These are phyloP conservation scores for Solanum sejunctum DNA, from an alignment of 257 asterid species.

Conservation along the genomic window DNA sequence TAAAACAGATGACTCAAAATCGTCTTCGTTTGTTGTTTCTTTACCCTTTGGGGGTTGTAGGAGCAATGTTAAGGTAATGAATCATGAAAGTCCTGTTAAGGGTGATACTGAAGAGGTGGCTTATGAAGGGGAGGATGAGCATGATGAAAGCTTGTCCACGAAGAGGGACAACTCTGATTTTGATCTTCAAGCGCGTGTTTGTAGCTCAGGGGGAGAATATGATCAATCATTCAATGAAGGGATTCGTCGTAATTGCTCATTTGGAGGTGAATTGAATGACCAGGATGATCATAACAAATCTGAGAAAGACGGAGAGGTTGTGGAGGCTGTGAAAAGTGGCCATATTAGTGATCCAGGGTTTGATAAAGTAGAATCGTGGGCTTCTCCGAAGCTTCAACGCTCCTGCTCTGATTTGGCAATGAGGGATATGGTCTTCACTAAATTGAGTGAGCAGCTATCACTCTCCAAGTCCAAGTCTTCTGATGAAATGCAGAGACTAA, in stretches of 20 bases:
- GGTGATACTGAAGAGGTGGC: slow-evolving; percentile 29
- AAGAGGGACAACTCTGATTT: slow-evolving; percentile 36
- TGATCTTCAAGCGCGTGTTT: slow-evolving; percentile 19
- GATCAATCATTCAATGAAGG: slow-evolving; percentile 1
- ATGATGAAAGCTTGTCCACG: slow-evolving; percentile 25
- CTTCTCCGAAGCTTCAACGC: slow-evolving; percentile 39
- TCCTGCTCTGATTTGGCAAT: slow-evolving; percentile 51
- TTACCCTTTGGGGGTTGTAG: slow-evolving; percentile 32
- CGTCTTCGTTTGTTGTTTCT: slow-evolving; percentile 33
- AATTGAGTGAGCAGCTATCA: slow-evolving; percentile 16
- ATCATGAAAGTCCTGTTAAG: slow-evolving; percentile 40
- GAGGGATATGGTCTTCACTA: slow-evolving; percentile 13
- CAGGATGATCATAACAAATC: background rate
- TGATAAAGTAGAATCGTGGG: slow-evolving; percentile 26
- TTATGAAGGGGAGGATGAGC: slow-evolving; percentile 54
- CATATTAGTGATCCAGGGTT: slow-evolving; percentile 60
- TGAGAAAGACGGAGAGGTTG: slow-evolving; percentile 6
- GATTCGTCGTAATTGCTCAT: slow-evolving; percentile 1
- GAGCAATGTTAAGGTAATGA: slow-evolving; percentile 37
- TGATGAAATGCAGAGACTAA: slow-evolving; percentile 38
- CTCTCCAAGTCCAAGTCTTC: slow-evolving; percentile 30
- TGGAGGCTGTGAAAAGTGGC: slow-evolving; percentile 28
- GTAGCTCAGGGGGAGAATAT: slow-evolving; percentile 14
- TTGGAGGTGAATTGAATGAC: slow-evolving; percentile 3
- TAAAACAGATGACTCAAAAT: slow-evolving; percentile 20